Evolutionary conservation across 441 rosid genomes (phyloP).

Genomic region (Pelargonium australe): DNA sequence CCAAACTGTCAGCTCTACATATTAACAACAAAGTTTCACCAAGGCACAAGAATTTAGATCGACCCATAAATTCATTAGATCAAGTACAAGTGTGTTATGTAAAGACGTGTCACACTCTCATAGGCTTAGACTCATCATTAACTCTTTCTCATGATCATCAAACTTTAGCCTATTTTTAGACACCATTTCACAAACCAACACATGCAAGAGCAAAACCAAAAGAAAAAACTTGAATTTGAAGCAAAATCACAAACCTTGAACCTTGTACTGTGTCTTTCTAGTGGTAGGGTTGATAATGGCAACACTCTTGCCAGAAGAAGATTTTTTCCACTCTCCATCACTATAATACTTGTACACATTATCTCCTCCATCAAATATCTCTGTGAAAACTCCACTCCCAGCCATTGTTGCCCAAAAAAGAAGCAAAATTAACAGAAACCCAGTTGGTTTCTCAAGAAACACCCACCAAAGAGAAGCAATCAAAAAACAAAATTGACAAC

Average conservation of each 20-base stretch:
- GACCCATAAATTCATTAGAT: no score
- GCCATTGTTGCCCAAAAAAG: slow-evolving; percentile 40
- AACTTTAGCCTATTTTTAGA: not conserved
- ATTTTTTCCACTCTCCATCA: slow-evolving; percentile 79
- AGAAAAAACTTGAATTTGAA: not conserved
- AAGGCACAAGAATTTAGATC: no score
- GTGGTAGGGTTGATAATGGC: slow-evolving; percentile 80
- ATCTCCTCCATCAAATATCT: slow-evolving; percentile 50
- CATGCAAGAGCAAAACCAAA: not conserved
- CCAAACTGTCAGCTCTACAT: no score
- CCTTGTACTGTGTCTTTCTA: slow-evolving; percentile 78
- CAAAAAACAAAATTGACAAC: not conserved
- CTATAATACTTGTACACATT: slow-evolving; percentile 70
- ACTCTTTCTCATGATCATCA: slow-evolving; percentile 4
- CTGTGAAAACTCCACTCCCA: slow-evolving; percentile 64
- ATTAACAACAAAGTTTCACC: no score
- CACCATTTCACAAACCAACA: not conserved
- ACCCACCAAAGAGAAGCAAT: not conserved
- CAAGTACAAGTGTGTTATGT: no score
- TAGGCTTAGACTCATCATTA: no score
- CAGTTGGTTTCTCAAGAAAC: not conserved
- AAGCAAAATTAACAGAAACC: not conserved
- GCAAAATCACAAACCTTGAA: slow-evolving; percentile 53
- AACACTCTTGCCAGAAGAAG: slow-evolving; percentile 70
- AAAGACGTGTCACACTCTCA: no score